Percentiles rank a stretch among this genome's conserved stretches.
Conservation (phyloP, 2,329 filamentous ascomycete genomes). For the Diaporthe citriasiana region DNA sequence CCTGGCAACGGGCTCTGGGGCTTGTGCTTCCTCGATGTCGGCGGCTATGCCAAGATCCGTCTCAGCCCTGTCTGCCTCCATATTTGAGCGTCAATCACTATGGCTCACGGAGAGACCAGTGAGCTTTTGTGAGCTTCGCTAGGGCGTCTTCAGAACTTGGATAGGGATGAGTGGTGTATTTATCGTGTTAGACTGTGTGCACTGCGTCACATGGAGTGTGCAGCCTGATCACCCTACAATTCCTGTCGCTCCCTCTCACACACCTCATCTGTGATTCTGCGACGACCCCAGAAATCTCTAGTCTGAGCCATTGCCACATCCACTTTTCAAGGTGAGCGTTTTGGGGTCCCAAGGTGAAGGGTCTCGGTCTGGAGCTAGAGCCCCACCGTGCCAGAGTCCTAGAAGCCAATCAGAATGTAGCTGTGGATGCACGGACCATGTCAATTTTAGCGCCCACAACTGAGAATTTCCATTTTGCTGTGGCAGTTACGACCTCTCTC, state of each 20-base stretch:
- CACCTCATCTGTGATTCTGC: background rate
- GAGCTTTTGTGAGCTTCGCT: background rate
- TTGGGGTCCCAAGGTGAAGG: background rate
- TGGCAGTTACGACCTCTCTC: slow-evolving; percentile 22
- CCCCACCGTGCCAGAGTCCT: background rate
- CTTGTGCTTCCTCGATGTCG: slow-evolving; percentile 68
- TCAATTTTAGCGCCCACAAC: slow-evolving; percentile 43
- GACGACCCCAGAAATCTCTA: background rate
- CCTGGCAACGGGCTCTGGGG: slow-evolving; percentile 65
- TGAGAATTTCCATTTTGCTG: slow-evolving; percentile 40
- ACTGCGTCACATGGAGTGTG: background rate
- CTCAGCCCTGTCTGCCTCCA: slow-evolving; percentile 83
- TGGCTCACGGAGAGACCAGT: background rate
- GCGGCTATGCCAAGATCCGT: slow-evolving; percentile 79
- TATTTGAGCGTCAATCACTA: slow-evolving; percentile 52
- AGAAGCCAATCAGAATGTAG: background rate
- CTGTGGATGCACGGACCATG: slow-evolving; percentile 32
- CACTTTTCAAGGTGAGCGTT: slow-evolving; percentile 30
- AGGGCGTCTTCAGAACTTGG: background rate
- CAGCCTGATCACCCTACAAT: background rate
- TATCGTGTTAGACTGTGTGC: background rate
- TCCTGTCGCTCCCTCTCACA: background rate
- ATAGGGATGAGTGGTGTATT: background rate
- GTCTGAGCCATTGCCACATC: background rate
- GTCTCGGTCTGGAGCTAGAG: background rate